Percentiles rank a stretch among this genome's conserved stretches.
phyloP scores from a whole-genome alignment of 495 filamentous ascomycete species.

The Aspergillus cristatus region DNA sequence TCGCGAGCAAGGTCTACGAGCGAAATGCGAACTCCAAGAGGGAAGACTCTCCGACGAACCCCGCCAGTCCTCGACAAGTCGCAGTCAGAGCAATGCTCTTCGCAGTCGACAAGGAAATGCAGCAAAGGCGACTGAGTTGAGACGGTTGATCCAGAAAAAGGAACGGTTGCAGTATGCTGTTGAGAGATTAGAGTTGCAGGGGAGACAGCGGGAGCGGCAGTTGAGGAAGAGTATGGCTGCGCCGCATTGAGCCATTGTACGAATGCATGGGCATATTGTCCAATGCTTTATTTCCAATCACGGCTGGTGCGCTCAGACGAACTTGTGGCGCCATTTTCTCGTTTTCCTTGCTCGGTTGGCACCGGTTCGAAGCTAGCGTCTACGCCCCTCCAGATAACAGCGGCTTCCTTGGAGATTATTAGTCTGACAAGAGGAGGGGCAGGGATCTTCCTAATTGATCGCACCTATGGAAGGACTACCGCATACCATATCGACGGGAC shows the following conservation, averaged over 20 bases:
- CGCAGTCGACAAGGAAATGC: slow-evolving; percentile 22
- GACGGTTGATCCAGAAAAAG: slow-evolving; percentile 62
- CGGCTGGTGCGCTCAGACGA: too few relatives aligned
- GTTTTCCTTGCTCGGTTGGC: too few relatives aligned
- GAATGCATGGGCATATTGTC: neutral
- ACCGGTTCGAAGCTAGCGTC: too few relatives aligned
- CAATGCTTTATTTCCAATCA: too few relatives aligned
- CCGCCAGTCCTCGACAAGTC: slow-evolving; percentile 13
- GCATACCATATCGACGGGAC: too few relatives aligned
- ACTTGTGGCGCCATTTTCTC: too few relatives aligned
- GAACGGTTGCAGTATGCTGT: slow-evolving; percentile 70
- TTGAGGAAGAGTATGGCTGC: slow-evolving; percentile 71
- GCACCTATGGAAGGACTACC: too few relatives aligned
- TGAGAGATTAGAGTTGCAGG: slow-evolving; percentile 61
- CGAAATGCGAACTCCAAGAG: slow-evolving; percentile 60
- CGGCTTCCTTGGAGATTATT: too few relatives aligned
- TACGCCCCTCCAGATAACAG: too few relatives aligned
- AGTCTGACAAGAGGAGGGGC: too few relatives aligned
- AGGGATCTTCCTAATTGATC: too few relatives aligned
- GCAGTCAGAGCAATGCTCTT: slow-evolving; percentile 13
- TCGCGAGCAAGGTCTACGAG: slow-evolving; percentile 58
- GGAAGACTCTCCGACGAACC: slow-evolving; percentile 47
- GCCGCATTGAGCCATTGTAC: slow-evolving; percentile 1
- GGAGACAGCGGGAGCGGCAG: slow-evolving; percentile 58
- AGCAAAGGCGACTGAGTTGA: slow-evolving; percentile 50